These are phyloP conservation scores for Graphilbum sp. DNA, from an alignment of 2,329 filamentous ascomycete species.

Conservation along the genomic window DNA sequence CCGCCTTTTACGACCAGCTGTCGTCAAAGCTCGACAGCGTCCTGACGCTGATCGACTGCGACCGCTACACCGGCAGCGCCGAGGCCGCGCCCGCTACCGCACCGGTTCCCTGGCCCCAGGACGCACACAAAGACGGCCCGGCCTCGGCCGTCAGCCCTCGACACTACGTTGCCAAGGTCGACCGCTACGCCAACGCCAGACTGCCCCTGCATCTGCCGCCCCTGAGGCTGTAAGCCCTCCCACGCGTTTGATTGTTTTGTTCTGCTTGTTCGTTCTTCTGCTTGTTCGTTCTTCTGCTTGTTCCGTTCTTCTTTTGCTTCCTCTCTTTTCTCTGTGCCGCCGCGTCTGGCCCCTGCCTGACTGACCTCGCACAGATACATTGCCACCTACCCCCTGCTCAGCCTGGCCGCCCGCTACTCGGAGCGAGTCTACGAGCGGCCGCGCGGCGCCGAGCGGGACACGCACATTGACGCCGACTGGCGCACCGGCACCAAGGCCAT, in stretches of 20 bases:
- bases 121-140: background rate
- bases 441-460: conserved; percentile 43
- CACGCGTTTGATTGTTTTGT: no score
- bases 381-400: conserved; percentile 60
- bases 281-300: no score
- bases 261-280: no score
- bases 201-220: conserved; percentile 51
- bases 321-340: no score
- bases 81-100: background rate
- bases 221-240: conserved; percentile 49
- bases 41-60: conserved; percentile 56
- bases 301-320: no score
- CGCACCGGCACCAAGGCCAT: conserved; percentile 66
- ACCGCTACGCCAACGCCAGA: conserved; percentile 62
- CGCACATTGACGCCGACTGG: conserved; percentile 57
- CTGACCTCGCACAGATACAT: conserved; percentile 36
- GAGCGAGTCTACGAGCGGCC: conserved; percentile 57
- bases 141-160: conserved; percentile 12
- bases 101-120: background rate
- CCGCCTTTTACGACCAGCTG: conserved; percentile 40
- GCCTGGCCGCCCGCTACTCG: conserved; percentile 64
- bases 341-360: no score
- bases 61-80: conserved; percentile 35
- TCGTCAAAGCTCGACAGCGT: conserved; percentile 47
- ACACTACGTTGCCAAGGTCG: conserved; percentile 59